A percentile compares a stretch with the other conserved stretches of the same genome.
phyloP scores from a whole-genome alignment of 257 asterid genomes.

The Nicotiana paniculata region DNA sequence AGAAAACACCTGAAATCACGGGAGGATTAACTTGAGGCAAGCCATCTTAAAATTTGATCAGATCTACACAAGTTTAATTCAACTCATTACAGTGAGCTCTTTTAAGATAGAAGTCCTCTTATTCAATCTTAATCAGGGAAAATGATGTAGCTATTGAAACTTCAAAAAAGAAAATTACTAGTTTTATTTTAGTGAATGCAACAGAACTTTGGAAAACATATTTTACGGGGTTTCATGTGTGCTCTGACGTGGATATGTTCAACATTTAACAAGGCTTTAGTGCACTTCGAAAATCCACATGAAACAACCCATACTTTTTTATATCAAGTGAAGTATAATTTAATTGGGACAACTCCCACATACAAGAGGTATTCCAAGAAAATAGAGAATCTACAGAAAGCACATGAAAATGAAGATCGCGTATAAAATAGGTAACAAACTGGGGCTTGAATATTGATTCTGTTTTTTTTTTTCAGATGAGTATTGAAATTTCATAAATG shows the following conservation, averaged over 20 bases:
- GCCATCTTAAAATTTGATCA: not conserved
- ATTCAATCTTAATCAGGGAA: not conserved
- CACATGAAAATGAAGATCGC: not conserved
- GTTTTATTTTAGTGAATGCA: not conserved
- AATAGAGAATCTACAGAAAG: too few species aligned
- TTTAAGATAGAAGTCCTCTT: not conserved
- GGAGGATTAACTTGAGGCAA: not conserved
- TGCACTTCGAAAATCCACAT: not conserved
- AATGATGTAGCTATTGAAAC: not conserved
- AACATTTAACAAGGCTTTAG: not conserved
- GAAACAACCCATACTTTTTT: not conserved
- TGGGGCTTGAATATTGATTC: not conserved
- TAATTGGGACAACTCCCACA: too few species aligned
- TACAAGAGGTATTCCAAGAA: too few species aligned
- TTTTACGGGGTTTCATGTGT: not conserved
- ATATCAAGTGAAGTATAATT: too few species aligned
- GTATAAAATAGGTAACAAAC: not conserved
- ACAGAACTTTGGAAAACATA: not conserved
- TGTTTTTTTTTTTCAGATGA: not conserved
- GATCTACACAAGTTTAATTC: not conserved
- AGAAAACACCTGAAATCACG: slow-evolving; percentile 61
- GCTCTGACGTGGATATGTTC: not conserved
- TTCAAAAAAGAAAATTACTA: not conserved
- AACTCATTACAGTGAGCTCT: not conserved
- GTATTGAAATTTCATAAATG: not conserved